phyloP scores from a whole-genome alignment of 371 early-diverging fungal species.

The Syncephalastrum racemosum region DNA sequence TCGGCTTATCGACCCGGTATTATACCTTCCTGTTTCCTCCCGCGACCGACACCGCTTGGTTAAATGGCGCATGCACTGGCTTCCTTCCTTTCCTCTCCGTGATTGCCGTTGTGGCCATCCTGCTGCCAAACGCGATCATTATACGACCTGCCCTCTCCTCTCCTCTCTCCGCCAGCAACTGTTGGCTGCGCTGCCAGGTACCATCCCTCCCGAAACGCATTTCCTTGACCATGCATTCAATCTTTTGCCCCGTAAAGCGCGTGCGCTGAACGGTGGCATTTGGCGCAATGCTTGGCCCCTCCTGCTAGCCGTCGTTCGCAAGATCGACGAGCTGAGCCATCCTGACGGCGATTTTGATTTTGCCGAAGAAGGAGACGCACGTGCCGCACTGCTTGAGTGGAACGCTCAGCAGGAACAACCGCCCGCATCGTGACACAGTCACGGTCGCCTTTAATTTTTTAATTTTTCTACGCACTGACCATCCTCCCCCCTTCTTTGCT shows the following conservation, averaged over 20 bases:
- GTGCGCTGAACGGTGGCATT: background rate
- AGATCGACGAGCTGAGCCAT: slow-evolving; percentile 1
- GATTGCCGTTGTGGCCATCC: slow-evolving; percentile 1
- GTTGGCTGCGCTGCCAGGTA: background rate
- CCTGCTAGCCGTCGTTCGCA: background rate
- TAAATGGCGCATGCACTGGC: slow-evolving; percentile 10
- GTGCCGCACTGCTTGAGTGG: no score
- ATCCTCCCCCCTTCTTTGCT: no score
- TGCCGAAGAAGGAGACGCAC: no score
- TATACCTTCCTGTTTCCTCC: background rate
- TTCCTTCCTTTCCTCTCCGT: slow-evolving; percentile 3
- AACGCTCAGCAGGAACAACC: no score
- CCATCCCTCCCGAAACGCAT: background rate
- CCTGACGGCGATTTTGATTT: background rate
- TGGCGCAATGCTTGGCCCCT: slow-evolving; percentile 6
- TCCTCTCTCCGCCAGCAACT: background rate
- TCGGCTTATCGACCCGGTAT: slow-evolving; percentile 1
- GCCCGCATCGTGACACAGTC: no score
- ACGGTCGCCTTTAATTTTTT: no score
- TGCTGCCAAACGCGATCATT: slow-evolving; percentile 5
- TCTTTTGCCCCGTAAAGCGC: background rate
- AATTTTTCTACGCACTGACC: no score
- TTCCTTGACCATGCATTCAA: background rate
- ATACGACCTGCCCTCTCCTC: background rate
- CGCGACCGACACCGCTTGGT: slow-evolving; percentile 6